phyloP scores from a whole-genome alignment of 352 stramenopile genomes.

The Phytopythium oedochilum region DNA sequence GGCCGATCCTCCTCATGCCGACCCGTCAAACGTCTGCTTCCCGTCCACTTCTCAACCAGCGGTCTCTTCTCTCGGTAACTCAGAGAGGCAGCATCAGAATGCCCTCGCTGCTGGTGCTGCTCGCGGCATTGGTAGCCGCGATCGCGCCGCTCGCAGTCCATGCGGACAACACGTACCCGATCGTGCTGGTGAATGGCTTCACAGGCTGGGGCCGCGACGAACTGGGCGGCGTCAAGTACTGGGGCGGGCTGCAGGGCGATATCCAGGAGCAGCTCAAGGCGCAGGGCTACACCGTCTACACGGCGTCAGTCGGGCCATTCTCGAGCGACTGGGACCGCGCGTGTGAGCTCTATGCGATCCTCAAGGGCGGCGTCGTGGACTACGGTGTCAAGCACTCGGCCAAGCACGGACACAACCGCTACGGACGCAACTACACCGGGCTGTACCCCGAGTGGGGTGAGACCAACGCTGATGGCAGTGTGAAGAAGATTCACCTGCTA shows the following conservation, averaged over 20 bases:
- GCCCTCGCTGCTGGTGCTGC: neutral
- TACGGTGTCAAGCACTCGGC: constrained; percentile 37
- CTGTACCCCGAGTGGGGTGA: constrained; percentile 57
- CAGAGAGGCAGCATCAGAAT: neutral
- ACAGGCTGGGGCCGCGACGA: constrained; percentile 37
- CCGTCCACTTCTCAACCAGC: neutral
- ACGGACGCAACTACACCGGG: constrained; percentile 36
- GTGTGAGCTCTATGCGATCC: constrained; percentile 53
- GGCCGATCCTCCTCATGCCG: too few relatives aligned
- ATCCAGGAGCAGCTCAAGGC: constrained; percentile 31
- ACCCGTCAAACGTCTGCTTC: neutral
- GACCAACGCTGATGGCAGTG: constrained; percentile 26
- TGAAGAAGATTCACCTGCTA: constrained; percentile 66
- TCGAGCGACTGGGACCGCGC: constrained; percentile 65
- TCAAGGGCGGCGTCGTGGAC: constrained; percentile 45
- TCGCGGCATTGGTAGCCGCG: neutral
- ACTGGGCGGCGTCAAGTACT: constrained; percentile 43
- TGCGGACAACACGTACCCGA: constrained; percentile 36
- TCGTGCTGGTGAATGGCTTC: constrained; percentile 52
- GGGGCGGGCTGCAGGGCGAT: constrained; percentile 42
- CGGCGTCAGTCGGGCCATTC: constrained; percentile 42
- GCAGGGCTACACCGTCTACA: constrained; percentile 42
- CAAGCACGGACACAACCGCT: constrained; percentile 26
- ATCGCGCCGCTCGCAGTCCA: neutral
- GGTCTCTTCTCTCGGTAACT: neutral